A percentile compares a stretch with the other conserved stretches of the same genome.
Evolutionary conservation across 2,329 filamentous ascomycete species (phyloP).

Genomic region (Neonectria punicea): DNA sequence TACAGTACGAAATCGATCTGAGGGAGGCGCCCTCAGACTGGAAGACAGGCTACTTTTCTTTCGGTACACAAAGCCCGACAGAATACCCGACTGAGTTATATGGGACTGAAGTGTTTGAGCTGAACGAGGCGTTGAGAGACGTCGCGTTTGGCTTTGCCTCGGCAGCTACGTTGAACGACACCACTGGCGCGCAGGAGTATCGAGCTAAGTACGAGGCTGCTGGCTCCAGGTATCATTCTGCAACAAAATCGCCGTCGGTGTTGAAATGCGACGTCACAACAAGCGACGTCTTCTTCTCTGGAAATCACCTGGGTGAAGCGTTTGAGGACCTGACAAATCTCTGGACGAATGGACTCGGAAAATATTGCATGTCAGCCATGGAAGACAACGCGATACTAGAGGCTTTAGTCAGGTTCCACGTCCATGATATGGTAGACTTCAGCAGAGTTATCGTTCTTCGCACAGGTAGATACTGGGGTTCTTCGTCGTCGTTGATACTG

Average conservation of each 20-base stretch:
- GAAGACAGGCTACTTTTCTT: slow-evolving; percentile 28
- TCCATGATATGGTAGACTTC: slow-evolving; percentile 25
- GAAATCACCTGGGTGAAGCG: slow-evolving; percentile 10
- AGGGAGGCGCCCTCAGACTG: slow-evolving; percentile 23
- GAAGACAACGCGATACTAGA: slow-evolving; percentile 29
- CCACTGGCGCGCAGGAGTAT: slow-evolving; percentile 14
- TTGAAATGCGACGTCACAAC: slow-evolving; percentile 23
- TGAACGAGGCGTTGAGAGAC: slow-evolving; percentile 26
- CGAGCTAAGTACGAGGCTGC: slow-evolving; percentile 13
- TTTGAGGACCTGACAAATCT: slow-evolving; percentile 22
- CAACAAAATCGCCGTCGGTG: slow-evolving; percentile 12
- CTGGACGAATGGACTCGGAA: slow-evolving; percentile 23
- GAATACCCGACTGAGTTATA: slow-evolving; percentile 25
- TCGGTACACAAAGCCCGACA: slow-evolving; percentile 18
- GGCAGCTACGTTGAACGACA: slow-evolving; percentile 17
- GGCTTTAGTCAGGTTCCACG: slow-evolving; percentile 17
- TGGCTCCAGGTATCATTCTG: slow-evolving; percentile 12
- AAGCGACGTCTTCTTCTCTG: slow-evolving; percentile 26
- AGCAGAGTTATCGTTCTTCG: slow-evolving; percentile 27
- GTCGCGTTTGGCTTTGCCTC: slow-evolving; percentile 19
- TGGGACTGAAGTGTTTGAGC: slow-evolving; percentile 30
- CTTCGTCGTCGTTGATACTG: background rate
- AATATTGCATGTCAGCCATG: slow-evolving; percentile 31
- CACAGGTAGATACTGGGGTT: slow-evolving; percentile 10
- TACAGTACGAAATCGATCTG: slow-evolving; percentile 31